Evolutionary conservation across 106 monocot species (phyloP).

Genomic region (Dioscorea alata): DNA sequence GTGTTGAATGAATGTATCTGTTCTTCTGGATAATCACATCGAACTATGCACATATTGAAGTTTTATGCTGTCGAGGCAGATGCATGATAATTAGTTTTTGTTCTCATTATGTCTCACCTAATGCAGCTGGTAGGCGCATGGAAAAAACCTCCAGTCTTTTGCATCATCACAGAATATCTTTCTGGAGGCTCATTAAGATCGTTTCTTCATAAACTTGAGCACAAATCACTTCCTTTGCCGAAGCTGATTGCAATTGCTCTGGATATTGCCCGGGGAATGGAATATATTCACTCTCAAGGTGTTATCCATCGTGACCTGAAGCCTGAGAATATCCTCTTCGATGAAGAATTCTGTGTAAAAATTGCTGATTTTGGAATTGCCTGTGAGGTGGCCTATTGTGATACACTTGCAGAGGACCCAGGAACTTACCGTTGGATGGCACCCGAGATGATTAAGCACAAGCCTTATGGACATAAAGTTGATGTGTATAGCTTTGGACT

Average conservation of each 20-base stretch:
- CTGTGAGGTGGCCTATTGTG: conserved; percentile 59
- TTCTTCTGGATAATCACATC: no score
- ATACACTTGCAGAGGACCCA: conserved; percentile 41
- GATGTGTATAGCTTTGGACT: conserved; percentile 75
- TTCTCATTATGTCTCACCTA: neutral
- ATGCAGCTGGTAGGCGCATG: conserved; percentile 49
- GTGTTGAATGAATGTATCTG: no score
- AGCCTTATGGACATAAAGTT: conserved; percentile 56
- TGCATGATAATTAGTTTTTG: neutral
- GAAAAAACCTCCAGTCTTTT: conserved; percentile 52
- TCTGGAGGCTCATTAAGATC: conserved; percentile 52
- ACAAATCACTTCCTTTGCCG: conserved; percentile 36
- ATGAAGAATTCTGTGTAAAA: conserved; percentile 47
- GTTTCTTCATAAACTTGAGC: conserved; percentile 39
- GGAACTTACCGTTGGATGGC: conserved; percentile 76
- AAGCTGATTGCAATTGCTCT: conserved; percentile 48
- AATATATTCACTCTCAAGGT: conserved; percentile 69
- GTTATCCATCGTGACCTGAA: conserved; percentile 67
- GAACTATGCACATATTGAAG: no score
- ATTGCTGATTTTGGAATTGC: conserved; percentile 74
- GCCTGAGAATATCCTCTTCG: conserved; percentile 69
- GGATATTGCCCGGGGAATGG: conserved; percentile 70
- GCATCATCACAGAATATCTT: conserved; percentile 59
- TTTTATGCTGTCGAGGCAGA: no score
- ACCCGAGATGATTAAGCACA: conserved; percentile 74